phyloP scores from a whole-genome alignment of 495 filamentous ascomycete genomes.

The Lichenothelia convexa region DNA sequence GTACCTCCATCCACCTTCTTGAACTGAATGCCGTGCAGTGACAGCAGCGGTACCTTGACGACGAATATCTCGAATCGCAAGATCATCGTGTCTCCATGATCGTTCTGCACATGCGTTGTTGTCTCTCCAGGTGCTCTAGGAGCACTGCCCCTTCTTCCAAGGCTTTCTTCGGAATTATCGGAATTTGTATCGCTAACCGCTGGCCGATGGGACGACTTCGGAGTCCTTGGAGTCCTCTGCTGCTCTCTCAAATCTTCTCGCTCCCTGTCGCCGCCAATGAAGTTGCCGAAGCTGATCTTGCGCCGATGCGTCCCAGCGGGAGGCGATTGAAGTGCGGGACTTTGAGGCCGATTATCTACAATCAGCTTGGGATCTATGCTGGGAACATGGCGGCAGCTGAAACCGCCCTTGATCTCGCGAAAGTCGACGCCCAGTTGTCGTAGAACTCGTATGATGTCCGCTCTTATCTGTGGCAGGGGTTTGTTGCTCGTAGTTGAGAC shows the following conservation, averaged over 20 bases:
- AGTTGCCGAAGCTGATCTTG: slow-evolving; percentile 66
- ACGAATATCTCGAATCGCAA: slow-evolving; percentile 92
- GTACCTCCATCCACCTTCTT: slow-evolving; percentile 91
- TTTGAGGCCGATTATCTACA: slow-evolving; percentile 10
- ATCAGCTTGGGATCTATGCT: slow-evolving; percentile 74
- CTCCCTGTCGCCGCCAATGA: slow-evolving; percentile 42
- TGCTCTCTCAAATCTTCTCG: slow-evolving; percentile 37
- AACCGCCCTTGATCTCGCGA: slow-evolving; percentile 82
- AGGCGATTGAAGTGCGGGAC: slow-evolving; percentile 29
- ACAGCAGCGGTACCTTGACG: slow-evolving; percentile 90
- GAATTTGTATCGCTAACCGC: slow-evolving; percentile 54
- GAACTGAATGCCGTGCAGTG: slow-evolving; percentile 91
- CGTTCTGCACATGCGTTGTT: slow-evolving; percentile 69
- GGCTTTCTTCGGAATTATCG: slow-evolving; percentile 58
- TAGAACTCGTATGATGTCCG: slow-evolving; percentile 83
- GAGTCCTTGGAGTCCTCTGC: slow-evolving; percentile 27
- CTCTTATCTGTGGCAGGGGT: slow-evolving; percentile 63
- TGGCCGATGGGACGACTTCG: slow-evolving; percentile 16
- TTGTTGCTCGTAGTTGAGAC: slow-evolving; percentile 92
- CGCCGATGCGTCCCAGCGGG: slow-evolving; percentile 34
- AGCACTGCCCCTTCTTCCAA: slow-evolving; percentile 12
- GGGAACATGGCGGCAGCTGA: slow-evolving; percentile 70
- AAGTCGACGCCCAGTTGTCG: slow-evolving; percentile 77
- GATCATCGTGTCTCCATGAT: slow-evolving; percentile 59
- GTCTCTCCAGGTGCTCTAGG: slow-evolving; percentile 51